These are phyloP conservation scores for Rhodotorula kratochvilovae DNA, from an alignment of 768 basidiomycete species.

Conservation along the genomic window DNA sequence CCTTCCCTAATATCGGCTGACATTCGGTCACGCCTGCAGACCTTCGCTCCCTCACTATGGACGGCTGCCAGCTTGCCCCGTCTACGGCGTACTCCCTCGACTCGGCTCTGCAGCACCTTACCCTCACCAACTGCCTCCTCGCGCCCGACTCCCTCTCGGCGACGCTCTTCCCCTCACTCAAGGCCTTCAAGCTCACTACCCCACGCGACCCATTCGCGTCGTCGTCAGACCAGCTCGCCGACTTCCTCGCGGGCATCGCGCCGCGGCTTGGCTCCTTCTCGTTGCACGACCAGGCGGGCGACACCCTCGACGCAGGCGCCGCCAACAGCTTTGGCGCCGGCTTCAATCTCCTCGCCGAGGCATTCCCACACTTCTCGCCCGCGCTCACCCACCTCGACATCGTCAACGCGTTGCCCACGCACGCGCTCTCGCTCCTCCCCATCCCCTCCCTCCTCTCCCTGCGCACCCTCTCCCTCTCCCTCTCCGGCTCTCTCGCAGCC, in stretches of 20 bases:
- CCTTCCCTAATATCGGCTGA: background rate
- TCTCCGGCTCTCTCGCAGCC: background rate
- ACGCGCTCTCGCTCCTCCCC: background rate
- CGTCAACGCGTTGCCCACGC: background rate
- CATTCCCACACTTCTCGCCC: background rate
- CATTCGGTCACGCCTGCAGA: background rate
- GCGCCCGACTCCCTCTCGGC: background rate
- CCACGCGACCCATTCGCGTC: background rate
- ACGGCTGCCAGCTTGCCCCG: background rate
- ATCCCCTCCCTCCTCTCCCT: background rate
- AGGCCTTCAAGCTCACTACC: background rate
- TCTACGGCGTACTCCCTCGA: too few species aligned
- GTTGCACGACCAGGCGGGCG: background rate
- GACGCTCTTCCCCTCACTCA: background rate
- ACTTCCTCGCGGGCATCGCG: background rate
- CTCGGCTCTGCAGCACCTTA: background rate
- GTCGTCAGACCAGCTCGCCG: background rate
- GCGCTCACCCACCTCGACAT: background rate
- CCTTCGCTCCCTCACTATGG: background rate
- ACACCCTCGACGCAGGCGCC: fast-evolving
- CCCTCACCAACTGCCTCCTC: background rate
- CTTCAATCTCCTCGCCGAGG: background rate
- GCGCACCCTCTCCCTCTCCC: background rate
- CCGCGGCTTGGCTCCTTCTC: background rate
- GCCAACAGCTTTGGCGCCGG: too few species aligned